A percentile compares a stretch with the other conserved stretches of the same genome.
Evolutionary conservation across 1,284 basidiomycete genomes (phyloP).

Genomic region (Irpex sp.): DNA sequence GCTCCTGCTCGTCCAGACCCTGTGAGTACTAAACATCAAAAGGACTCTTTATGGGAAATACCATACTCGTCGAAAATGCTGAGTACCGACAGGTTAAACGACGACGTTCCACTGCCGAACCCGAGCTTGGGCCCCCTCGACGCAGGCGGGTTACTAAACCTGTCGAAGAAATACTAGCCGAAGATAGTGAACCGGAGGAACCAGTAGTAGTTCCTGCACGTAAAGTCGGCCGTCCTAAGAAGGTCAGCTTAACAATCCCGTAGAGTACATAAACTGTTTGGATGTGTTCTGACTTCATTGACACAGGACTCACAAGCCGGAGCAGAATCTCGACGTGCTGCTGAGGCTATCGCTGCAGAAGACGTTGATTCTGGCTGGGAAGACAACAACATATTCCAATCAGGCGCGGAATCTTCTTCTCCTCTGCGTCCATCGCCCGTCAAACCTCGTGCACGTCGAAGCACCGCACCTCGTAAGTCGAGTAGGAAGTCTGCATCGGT

Average conservation of each 20-base stretch:
- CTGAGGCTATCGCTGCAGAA: constrained; percentile 36
- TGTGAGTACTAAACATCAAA: constrained; percentile 31
- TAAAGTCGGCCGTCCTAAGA: constrained; percentile 57
- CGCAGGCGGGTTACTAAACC: constrained; percentile 32
- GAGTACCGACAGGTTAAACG: constrained; percentile 47
- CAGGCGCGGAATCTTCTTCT: constrained; percentile 76
- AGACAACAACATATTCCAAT: constrained; percentile 82
- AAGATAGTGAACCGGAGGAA: constrained; percentile 76
- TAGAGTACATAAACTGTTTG: not conserved
- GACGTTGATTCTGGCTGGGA: constrained; percentile 77
- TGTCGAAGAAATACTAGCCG: constrained; percentile 46
- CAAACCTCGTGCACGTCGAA: constrained; percentile 45
- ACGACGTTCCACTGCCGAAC: constrained; percentile 67
- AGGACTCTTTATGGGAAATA: not conserved
- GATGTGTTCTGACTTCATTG: not conserved
- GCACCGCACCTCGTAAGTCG: constrained; percentile 28
- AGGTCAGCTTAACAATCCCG: constrained; percentile 33
- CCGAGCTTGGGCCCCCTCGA: constrained; percentile 47
- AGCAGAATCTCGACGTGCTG: constrained; percentile 48
- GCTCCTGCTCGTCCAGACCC: constrained; percentile 37
- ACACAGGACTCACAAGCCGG: constrained; percentile 44
- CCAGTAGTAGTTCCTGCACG: constrained; percentile 42
- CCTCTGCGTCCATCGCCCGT: constrained; percentile 59
- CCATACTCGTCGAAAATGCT: constrained; percentile 4
- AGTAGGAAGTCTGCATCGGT: constrained; percentile 69